Conservation (phyloP, 768 basidiomycete genomes). For the Leccinum longicurvipes region DNA sequence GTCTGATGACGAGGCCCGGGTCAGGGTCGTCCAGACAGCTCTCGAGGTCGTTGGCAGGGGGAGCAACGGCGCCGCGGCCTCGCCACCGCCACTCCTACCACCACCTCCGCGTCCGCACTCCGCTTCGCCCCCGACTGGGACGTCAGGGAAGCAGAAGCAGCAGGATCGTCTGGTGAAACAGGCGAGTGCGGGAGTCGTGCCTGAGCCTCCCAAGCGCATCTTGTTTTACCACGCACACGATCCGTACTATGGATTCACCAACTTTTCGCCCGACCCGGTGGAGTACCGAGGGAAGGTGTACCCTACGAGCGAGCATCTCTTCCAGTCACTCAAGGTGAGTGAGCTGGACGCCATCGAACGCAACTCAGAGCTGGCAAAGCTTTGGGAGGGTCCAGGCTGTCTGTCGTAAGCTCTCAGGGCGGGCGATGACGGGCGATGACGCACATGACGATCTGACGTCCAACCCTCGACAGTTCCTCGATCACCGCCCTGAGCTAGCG, state of each 20-base stretch:
- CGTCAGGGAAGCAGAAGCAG: conserved; percentile 9
- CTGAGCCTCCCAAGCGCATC: conserved; percentile 24
- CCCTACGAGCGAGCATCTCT: conserved; percentile 47
- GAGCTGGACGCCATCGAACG: neutral
- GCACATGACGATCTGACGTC: conserved; percentile 15
- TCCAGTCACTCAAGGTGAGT: conserved; percentile 43
- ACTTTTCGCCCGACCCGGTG: conserved; percentile 43
- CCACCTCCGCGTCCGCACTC: conserved; percentile 21
- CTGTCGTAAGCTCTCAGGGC: neutral
- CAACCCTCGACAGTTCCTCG: conserved; percentile 27
- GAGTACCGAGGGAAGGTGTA: conserved; percentile 38
- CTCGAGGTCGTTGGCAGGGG: conserved; percentile 21
- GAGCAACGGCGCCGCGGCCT: conserved; percentile 2
- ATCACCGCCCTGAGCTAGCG: conserved; percentile 33
- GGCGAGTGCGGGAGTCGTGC: neutral
- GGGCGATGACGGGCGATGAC: conserved; percentile 9
- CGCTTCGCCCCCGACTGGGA: conserved; percentile 14
- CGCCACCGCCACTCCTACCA: conserved; percentile 3
- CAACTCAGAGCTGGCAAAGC: neutral
- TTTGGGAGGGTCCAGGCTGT: too few species aligned
- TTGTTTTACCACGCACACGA: conserved; percentile 32
- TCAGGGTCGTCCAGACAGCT: conserved; percentile 29
- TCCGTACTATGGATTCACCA: conserved; percentile 40
- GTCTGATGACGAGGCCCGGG: conserved; percentile 25
- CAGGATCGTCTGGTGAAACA: neutral